Percentiles rank a stretch among this genome's conserved stretches.
Evolutionary conservation across 2,329 filamentous ascomycete species (phyloP).

Genomic region (Diaporthe batatas): DNA sequence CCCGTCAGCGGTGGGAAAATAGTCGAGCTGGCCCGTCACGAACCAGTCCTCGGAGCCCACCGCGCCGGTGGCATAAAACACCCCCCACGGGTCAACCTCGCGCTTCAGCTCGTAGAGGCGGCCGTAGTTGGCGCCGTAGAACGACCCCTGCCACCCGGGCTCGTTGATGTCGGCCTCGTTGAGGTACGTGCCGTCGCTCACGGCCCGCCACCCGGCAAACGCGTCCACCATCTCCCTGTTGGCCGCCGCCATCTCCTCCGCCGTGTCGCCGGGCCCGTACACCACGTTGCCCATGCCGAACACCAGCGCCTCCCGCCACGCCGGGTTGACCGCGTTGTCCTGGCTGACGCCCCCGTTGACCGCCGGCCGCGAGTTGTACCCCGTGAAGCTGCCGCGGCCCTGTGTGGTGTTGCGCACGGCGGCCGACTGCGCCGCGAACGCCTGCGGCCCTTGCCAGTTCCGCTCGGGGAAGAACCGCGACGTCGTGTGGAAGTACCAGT

Average conservation of each 20-base stretch:
- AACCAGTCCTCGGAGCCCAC: slow-evolving; percentile 40
- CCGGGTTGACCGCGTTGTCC: slow-evolving; percentile 61
- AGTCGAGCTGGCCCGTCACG: slow-evolving; percentile 36
- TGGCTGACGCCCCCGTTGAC: slow-evolving; percentile 47
- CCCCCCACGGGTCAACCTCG: slow-evolving; percentile 40
- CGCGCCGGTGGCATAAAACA: slow-evolving; percentile 40
- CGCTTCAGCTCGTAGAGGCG: slow-evolving; percentile 41
- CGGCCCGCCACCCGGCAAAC: slow-evolving; percentile 47
- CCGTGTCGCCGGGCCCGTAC: slow-evolving; percentile 4
- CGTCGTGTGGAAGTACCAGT: slow-evolving; percentile 47
- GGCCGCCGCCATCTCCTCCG: slow-evolving; percentile 45
- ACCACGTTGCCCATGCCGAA: slow-evolving; percentile 52
- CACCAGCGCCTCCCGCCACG: slow-evolving; percentile 60
- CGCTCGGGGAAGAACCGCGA: slow-evolving; percentile 52
- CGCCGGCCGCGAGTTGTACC: slow-evolving; percentile 48
- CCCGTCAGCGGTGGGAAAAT: slow-evolving; percentile 35
- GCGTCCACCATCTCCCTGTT: slow-evolving; percentile 43
- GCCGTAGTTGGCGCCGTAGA: slow-evolving; percentile 43
- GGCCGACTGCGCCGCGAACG: slow-evolving; percentile 49
- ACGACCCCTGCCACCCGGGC: slow-evolving; percentile 42
- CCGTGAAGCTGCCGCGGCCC: slow-evolving; percentile 48
- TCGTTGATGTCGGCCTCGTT: slow-evolving; percentile 38
- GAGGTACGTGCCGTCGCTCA: slow-evolving; percentile 43
- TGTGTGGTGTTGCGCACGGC: slow-evolving; percentile 46
- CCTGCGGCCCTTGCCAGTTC: slow-evolving; percentile 49